A percentile compares a stretch with the other conserved stretches of the same genome.
Conservation (phyloP, 169 alveolate genomes). For the Sarcocystis neurona region DNA sequence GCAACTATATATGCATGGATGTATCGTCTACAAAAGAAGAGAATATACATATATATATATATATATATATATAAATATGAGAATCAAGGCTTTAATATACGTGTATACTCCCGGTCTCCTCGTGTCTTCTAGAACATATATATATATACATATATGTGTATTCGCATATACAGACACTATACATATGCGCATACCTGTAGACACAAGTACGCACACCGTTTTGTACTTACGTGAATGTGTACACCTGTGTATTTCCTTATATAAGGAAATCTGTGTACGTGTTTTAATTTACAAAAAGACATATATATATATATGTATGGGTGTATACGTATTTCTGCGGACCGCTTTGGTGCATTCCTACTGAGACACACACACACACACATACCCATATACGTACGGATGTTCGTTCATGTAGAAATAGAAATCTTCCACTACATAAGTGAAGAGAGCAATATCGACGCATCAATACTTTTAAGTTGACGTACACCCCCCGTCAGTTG, state of each 20-base stretch:
- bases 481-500: neutral
- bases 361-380: no score
- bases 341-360: no score
- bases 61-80: no score
- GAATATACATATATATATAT: no score
- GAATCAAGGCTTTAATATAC: neutral
- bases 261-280: neutral
- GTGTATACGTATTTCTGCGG: no score
- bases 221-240: neutral
- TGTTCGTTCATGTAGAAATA: neutral
- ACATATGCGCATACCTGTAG: neutral
- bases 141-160: neutral
- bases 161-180: neutral
- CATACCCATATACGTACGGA: neutral
- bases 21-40: neutral
- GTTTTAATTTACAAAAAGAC: neutral
- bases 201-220: neutral
- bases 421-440: no score
- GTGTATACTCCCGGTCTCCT: neutral
- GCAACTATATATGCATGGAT: neutral
- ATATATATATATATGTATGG: neutral
- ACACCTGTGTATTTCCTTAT: neutral
- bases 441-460: neutral
- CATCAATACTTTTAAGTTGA: neutral
- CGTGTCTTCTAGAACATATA: neutral